Evolutionary conservation across 306 rosid genomes (phyloP).

Genomic region (Corylus heterophylla): DNA sequence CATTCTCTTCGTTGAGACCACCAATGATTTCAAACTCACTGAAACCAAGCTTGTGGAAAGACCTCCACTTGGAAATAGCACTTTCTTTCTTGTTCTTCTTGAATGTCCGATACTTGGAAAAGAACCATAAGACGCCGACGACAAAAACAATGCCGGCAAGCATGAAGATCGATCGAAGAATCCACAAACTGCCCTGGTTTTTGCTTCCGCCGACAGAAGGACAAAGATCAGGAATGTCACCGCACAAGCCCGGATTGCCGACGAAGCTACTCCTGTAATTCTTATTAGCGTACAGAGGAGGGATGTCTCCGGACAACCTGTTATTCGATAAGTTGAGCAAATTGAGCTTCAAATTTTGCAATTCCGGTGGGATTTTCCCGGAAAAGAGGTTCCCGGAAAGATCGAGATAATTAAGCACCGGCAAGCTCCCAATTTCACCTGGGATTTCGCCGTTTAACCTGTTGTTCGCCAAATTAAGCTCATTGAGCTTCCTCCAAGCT

Average conservation of each 20-base stretch:
- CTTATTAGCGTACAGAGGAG: constrained; percentile 56
- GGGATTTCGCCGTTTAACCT: constrained; percentile 54
- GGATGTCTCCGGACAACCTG: constrained; percentile 55
- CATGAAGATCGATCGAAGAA: constrained; percentile 52
- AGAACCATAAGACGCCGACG: constrained; percentile 64
- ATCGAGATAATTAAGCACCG: constrained; percentile 76
- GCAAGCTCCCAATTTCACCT: constrained; percentile 55
- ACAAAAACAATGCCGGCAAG: constrained; percentile 60
- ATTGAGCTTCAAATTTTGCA: constrained; percentile 72
- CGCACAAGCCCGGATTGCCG: constrained; percentile 67
- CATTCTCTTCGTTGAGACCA: constrained; percentile 61
- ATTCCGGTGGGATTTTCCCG: constrained; percentile 58
- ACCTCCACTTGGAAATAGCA: constrained; percentile 59
- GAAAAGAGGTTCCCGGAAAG: constrained; percentile 56
- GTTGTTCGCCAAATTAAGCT: constrained; percentile 68
- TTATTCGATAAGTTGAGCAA: constrained; percentile 62
- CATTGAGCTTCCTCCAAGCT: constrained; percentile 53
- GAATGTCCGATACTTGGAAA: constrained; percentile 46
- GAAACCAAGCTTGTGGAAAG: constrained; percentile 70
- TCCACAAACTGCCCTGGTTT: constrained; percentile 39
- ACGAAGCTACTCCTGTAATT: constrained; percentile 56
- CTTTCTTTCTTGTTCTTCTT: constrained; percentile 51
- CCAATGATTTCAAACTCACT: constrained; percentile 61
- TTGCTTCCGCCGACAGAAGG: constrained; percentile 32
- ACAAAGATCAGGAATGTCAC: constrained; percentile 53